phyloP scores from a whole-genome alignment of 768 basidiomycete genomes.

The Cystofilobasidium ferigula region DNA sequence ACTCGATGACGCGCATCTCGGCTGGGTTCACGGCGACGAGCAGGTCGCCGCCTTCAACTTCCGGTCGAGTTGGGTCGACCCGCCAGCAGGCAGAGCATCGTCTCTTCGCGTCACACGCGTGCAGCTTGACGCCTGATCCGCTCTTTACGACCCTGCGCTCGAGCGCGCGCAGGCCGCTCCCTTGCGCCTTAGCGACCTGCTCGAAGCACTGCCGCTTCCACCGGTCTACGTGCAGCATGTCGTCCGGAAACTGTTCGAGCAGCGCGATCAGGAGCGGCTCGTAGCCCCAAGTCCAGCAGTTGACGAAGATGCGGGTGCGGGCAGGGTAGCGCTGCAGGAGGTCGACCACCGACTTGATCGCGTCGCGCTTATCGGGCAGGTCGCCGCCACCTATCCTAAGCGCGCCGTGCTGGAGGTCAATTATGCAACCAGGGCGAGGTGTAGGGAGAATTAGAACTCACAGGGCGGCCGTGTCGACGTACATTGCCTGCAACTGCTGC shows the following conservation, averaged over 20 bases:
- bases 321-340: slow-evolving; percentile 59
- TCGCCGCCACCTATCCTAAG: slow-evolving; percentile 36
- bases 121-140: no score
- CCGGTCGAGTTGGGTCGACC: slow-evolving; percentile 26
- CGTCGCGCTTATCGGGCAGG: slow-evolving; percentile 49
- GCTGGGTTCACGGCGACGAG: slow-evolving; percentile 81
- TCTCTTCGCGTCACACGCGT: slow-evolving; percentile 79
- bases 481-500: slow-evolving; percentile 2
- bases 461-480: slow-evolving; percentile 12
- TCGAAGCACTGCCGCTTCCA: slow-evolving; percentile 66
- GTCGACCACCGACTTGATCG: slow-evolving; percentile 54
- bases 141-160: slow-evolving; percentile 42
- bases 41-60: slow-evolving; percentile 35
- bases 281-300: slow-evolving; percentile 93
- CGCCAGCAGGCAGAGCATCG: slow-evolving; percentile 45
- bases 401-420: neutral
- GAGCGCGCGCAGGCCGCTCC: slow-evolving; percentile 51
- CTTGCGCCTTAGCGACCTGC: neutral
- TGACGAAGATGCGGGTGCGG: slow-evolving; percentile 70
- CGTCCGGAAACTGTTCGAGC: slow-evolving; percentile 51
- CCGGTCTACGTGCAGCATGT: slow-evolving; percentile 72
- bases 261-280: slow-evolving; percentile 78
- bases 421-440: neutral
- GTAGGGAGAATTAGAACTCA: neutral
- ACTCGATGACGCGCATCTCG: slow-evolving; percentile 51